These are phyloP conservation scores for Fonsecaea nubica DNA, from an alignment of 2,329 filamentous ascomycete genomes.

Conservation along the genomic window DNA sequence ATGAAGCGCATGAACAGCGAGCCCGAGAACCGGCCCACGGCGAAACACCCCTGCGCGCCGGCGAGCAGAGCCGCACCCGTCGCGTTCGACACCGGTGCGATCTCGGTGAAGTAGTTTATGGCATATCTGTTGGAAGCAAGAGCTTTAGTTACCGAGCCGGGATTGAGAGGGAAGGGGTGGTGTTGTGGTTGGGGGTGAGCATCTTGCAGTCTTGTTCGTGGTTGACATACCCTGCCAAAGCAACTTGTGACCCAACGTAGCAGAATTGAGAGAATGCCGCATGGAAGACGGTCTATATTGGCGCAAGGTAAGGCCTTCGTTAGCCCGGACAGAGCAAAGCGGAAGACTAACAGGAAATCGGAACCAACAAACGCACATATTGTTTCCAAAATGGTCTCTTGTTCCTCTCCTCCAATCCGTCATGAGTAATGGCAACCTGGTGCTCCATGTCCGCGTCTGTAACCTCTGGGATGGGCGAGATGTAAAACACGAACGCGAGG, in stretches of 20 bases:
- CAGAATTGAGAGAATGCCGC: constrained; percentile 78
- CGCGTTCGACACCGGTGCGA: constrained; percentile 59
- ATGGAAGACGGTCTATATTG: constrained; percentile 64
- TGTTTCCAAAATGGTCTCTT: constrained; percentile 71
- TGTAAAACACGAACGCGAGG: constrained; percentile 68
- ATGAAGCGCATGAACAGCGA: constrained; percentile 70
- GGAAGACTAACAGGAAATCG: neutral
- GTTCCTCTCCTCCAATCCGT: constrained; percentile 52
- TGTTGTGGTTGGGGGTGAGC: neutral
- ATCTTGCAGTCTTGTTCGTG: neutral
- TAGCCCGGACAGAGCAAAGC: neutral
- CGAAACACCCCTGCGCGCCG: constrained; percentile 75
- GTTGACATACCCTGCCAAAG: constrained; percentile 56
- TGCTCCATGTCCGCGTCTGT: constrained; percentile 72
- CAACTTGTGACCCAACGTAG: constrained; percentile 75
- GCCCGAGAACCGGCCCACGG: constrained; percentile 73
- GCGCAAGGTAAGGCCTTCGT: neutral
- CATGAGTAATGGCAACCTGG: constrained; percentile 63
- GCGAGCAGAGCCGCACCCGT: constrained; percentile 72
- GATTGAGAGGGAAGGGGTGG: neutral
- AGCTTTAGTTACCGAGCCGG: neutral
- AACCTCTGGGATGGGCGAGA: constrained; percentile 73
- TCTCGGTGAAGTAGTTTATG: constrained; percentile 72
- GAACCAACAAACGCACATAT: constrained; percentile 56
- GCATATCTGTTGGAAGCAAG: constrained; percentile 2